A percentile compares a stretch with the other conserved stretches of the same genome.
These are phyloP conservation scores for Kwoniella mangroviensis DNA, from an alignment of 768 basidiomycete genomes.

Conservation along the genomic window DNA sequence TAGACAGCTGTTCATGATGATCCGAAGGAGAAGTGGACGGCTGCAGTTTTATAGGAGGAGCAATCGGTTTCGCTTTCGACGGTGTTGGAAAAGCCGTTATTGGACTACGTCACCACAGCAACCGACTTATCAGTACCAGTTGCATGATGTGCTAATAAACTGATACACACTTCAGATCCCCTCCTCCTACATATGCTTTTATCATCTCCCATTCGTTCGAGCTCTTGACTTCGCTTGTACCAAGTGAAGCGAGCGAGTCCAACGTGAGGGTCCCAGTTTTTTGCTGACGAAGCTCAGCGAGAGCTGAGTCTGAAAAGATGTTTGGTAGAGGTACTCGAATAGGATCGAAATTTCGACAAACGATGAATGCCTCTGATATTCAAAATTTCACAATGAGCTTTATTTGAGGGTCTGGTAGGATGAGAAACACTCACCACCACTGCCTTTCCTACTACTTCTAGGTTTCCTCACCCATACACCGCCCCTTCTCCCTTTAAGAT, in stretches of 20 bases:
- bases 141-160: background rate
- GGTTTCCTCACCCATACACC: constrained; percentile 61
- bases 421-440: constrained; percentile 56
- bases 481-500: constrained; percentile 50
- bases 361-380: constrained; percentile 59
- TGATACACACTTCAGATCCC: constrained; percentile 50
- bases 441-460: constrained; percentile 59
- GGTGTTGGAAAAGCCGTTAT: constrained; percentile 15
- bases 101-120: constrained; percentile 1
- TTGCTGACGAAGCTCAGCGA: constrained; percentile 37
- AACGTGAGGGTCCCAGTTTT: constrained; percentile 48
- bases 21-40: background rate
- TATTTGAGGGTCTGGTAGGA: background rate
- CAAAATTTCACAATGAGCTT: constrained; percentile 1
- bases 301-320: constrained; percentile 32
- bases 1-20: constrained; percentile 10
- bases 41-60: constrained; percentile 10
- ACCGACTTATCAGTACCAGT: background rate
- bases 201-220: constrained; percentile 46
- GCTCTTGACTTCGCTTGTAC: constrained; percentile 1
- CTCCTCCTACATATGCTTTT: constrained; percentile 51
- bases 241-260: constrained; percentile 40
- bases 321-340: constrained; percentile 47
- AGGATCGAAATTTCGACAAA: constrained; percentile 58
- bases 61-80: background rate